Conservation (phyloP, 345 rosid species). For the Barbarea vulgaris region DNA sequence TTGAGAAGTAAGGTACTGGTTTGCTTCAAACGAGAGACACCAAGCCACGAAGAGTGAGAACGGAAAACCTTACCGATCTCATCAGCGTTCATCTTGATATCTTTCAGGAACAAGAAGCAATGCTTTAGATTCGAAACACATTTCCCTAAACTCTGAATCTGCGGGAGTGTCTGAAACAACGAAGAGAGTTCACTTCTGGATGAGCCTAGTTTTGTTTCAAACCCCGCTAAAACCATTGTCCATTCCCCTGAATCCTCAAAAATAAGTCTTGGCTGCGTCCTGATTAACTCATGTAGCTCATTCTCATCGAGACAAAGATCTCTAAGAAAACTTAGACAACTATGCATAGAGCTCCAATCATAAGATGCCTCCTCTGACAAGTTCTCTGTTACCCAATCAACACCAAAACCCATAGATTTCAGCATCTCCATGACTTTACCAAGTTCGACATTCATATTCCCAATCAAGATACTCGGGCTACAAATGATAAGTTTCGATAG, state of each 20-base stretch:
- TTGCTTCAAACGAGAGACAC: conserved; percentile 55
- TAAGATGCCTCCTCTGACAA: conserved; percentile 43
- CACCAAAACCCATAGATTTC: conserved; percentile 52
- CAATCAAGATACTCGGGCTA: conserved; percentile 57
- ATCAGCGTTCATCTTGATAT: conserved; percentile 57
- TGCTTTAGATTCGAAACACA: conserved; percentile 61
- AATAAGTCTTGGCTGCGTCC: conserved; percentile 54
- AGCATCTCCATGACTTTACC: conserved; percentile 50
- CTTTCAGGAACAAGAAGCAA: conserved; percentile 54
- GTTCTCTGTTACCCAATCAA: conserved; percentile 51
- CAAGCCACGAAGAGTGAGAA: conserved; percentile 50
- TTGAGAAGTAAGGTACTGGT: conserved; percentile 45
- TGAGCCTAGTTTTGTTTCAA: conserved; percentile 62
- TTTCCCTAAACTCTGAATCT: conserved; percentile 39
- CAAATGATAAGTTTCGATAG: conserved; percentile 48
- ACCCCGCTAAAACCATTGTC: conserved; percentile 53
- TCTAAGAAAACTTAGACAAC: conserved; percentile 47
- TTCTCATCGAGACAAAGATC: conserved; percentile 38
- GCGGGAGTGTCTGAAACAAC: conserved; percentile 56
- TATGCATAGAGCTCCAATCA: conserved; percentile 59
- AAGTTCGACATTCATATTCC: conserved; percentile 50
- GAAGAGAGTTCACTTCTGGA: conserved; percentile 45
- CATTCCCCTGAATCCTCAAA: conserved; percentile 59
- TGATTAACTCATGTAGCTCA: conserved; percentile 48
- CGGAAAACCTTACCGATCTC: conserved; percentile 56